Evolutionary conservation across 805 yeast genomes (phyloP).

Genomic region (Torulaspora franciscae): DNA sequence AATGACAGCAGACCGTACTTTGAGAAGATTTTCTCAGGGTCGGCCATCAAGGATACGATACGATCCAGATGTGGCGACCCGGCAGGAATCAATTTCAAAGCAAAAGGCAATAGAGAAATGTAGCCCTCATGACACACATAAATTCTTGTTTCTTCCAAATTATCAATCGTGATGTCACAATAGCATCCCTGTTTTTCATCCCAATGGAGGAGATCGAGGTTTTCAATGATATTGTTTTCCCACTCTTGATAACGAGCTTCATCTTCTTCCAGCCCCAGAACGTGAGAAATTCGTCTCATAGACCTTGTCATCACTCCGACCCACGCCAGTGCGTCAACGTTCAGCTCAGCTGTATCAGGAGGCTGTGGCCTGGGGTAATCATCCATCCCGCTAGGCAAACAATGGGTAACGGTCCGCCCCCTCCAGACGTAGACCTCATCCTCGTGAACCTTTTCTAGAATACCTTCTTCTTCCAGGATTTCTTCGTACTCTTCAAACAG

Average conservation of each 20-base stretch:
- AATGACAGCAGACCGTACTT: conserved; percentile 77
- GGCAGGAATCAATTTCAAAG: conserved; percentile 57
- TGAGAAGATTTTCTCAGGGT: conserved; percentile 73
- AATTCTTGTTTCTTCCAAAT: conserved; percentile 48
- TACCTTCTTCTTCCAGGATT: conserved; percentile 24
- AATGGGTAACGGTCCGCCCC: conserved; percentile 80
- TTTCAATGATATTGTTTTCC: conserved; percentile 52
- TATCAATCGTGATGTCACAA: conserved; percentile 80
- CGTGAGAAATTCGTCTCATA: conserved; percentile 64
- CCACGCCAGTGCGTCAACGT: conserved; percentile 90
- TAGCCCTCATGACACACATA: conserved; percentile 89
- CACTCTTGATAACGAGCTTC: conserved; percentile 47
- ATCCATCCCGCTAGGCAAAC: conserved; percentile 90
- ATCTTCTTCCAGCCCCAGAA: conserved; percentile 58
- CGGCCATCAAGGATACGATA: conserved; percentile 53
- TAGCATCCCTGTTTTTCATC: conserved; percentile 56
- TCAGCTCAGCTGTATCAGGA: conserved; percentile 83
- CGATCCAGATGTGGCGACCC: conserved; percentile 45
- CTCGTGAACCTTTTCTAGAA: conserved; percentile 39
- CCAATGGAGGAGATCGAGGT: conserved; percentile 80
- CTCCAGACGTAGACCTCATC: conserved; percentile 85
- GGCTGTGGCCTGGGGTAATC: conserved; percentile 85
- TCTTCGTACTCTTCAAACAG: conserved; percentile 61
- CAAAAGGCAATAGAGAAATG: conserved; percentile 78
- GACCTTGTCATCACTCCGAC: conserved; percentile 87